Conservation (phyloP, 805 yeast genomes). For the Candida chauliodis region DNA sequence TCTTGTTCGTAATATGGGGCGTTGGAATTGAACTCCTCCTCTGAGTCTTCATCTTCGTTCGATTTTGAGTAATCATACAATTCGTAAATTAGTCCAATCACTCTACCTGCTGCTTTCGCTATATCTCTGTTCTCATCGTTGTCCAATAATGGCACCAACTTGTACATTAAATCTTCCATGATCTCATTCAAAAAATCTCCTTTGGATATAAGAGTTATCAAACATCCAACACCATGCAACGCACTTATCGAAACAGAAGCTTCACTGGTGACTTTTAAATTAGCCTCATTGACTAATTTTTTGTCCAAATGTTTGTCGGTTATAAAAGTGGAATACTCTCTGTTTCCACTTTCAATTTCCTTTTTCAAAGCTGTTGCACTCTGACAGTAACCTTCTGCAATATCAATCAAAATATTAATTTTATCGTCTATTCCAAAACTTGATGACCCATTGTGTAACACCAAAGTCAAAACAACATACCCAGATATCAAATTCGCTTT, state of each 20-base stretch:
- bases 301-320: conserved; percentile 34
- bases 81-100: conserved; percentile 57
- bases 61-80: conserved; percentile 37
- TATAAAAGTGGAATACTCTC: conserved; percentile 40
- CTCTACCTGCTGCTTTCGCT: conserved; percentile 52
- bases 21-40: conserved; percentile 41
- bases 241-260: conserved; percentile 39
- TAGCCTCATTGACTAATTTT: conserved; percentile 31
- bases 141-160: conserved; percentile 41
- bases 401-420: conserved; percentile 40
- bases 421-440: conserved; percentile 48
- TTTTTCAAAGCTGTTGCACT: conserved; percentile 27
- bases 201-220: conserved; percentile 42
- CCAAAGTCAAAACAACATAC: conserved; percentile 35
- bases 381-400: conserved; percentile 37
- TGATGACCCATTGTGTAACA: conserved; percentile 47
- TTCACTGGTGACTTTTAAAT: conserved; percentile 27
- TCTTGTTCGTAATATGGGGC: conserved; percentile 55
- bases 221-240: conserved; percentile 44
- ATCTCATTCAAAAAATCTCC: conserved; percentile 42
- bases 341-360: conserved; percentile 37
- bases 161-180: conserved; percentile 32
- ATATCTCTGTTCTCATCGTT: conserved; percentile 41
- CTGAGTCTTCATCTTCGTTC: conserved; percentile 30
- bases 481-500: conserved; percentile 38